Conservation (phyloP, 2,329 filamentous ascomycete species). For the Ceratocystis diversiconidia region DNA sequence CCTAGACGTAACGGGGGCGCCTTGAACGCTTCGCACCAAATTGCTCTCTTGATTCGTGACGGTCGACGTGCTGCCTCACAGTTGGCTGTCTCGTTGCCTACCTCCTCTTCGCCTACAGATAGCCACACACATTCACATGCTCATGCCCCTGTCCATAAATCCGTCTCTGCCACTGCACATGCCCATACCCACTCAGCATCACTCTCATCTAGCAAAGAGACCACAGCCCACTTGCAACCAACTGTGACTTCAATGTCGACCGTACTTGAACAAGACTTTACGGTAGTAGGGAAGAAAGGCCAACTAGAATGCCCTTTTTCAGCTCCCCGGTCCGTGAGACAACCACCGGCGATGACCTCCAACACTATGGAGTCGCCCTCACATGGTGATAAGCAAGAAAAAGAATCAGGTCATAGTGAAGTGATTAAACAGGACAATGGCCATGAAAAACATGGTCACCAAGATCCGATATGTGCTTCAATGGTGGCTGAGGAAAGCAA, state of each 20-base stretch:
- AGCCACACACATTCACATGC: not conserved
- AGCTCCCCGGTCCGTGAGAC: constrained; percentile 17
- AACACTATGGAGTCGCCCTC: not conserved
- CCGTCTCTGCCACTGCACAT: constrained; percentile 7
- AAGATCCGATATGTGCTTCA: constrained; percentile 51
- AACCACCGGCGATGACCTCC: not conserved
- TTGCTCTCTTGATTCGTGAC: constrained; percentile 50
- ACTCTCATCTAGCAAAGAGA: constrained; percentile 32
- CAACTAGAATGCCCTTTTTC: constrained; percentile 70
- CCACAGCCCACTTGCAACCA: constrained; percentile 31
- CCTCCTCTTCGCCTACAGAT: constrained; percentile 17
- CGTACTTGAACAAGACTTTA: constrained; percentile 78
- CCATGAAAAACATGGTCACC: constrained; percentile 24
- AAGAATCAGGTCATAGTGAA: constrained; percentile 19
- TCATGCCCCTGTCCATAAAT: not conserved
- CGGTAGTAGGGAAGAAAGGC: constrained; percentile 67
- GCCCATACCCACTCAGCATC: not conserved
- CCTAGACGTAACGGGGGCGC: constrained; percentile 31
- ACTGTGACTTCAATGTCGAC: constrained; percentile 45
- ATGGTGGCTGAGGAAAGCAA: constrained; percentile 44
- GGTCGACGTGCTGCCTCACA: constrained; percentile 44
- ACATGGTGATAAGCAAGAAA: constrained; percentile 19
- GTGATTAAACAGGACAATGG: constrained; percentile 20
- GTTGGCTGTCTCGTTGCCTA: constrained; percentile 33
- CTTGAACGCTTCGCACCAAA: constrained; percentile 39